Evolutionary conservation across 1,139 yeast species (phyloP).

Genomic region (Debaryomyces psychrophilus): DNA sequence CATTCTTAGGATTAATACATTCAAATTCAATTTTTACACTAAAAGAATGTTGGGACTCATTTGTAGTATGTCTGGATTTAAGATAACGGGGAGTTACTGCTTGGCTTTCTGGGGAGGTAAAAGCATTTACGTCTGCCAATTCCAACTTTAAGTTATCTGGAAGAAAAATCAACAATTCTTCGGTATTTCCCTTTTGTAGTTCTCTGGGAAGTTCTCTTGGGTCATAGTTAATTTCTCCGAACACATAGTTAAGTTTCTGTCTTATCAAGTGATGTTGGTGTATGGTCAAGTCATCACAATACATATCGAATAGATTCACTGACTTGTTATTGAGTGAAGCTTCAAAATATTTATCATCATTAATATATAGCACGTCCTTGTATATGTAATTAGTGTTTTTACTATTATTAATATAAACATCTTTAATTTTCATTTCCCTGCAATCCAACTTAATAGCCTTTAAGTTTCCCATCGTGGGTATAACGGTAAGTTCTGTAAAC

Average conservation of each 20-base stretch:
- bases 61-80: conserved; percentile 33
- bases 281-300: conserved; percentile 47
- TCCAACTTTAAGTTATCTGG: conserved; percentile 73
- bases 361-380: conserved; percentile 43
- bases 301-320: conserved; percentile 44
- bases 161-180: conserved; percentile 68
- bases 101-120: conserved; percentile 47
- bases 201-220: conserved; percentile 25
- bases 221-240: conserved; percentile 52
- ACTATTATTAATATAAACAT: conserved; percentile 60
- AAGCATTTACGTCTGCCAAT: conserved; percentile 54
- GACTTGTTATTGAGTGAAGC: conserved; percentile 23
- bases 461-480: conserved; percentile 67
- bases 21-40: conserved; percentile 70
- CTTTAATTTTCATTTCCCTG: conserved; percentile 69
- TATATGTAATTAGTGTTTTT: conserved; percentile 39
- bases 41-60: conserved; percentile 67
- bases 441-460: conserved; percentile 74
- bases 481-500: conserved; percentile 76
- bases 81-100: conserved; percentile 45
- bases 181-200: conserved; percentile 52
- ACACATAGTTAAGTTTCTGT: conserved; percentile 63
- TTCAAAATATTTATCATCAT: conserved; percentile 36
- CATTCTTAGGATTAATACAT: conserved; percentile 68
- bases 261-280: conserved; percentile 68